Conservation (phyloP, 371 early-diverging fungal species). For the Zopfochytrium polystomum region DNA sequence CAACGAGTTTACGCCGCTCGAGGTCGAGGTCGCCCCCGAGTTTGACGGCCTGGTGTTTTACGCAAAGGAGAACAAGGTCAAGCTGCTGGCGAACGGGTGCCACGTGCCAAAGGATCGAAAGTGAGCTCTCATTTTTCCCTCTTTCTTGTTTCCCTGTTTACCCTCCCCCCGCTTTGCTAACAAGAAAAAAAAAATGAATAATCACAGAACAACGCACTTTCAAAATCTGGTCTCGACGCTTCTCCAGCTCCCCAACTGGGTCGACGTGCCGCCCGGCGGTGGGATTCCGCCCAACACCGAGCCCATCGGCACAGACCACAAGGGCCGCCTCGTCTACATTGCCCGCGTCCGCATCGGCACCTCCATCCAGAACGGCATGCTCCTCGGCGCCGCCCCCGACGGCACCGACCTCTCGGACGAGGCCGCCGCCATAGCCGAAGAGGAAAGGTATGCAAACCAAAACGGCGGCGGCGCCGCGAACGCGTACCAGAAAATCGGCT, state of each 20-base stretch:
- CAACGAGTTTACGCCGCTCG: slow-evolving; percentile 27
- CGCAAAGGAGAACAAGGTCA: slow-evolving; percentile 8
- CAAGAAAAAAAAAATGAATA: too few species aligned
- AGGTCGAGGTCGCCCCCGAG: slow-evolving; percentile 9
- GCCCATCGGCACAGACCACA: background rate
- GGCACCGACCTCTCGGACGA: too few species aligned
- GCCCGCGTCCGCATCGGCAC: background rate
- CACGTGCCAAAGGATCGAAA: background rate
- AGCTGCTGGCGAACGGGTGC: slow-evolving; percentile 4
- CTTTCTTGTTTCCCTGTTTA: background rate
- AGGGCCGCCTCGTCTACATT: background rate
- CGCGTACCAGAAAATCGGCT: too few species aligned
- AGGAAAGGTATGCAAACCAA: too few species aligned
- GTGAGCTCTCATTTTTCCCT: background rate
- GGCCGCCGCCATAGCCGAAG: too few species aligned
- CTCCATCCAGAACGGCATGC: too few species aligned
- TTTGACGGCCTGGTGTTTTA: slow-evolving; percentile 11
- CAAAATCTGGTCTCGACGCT: slow-evolving; percentile 4
- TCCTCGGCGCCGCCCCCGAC: too few species aligned
- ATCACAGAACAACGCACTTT: background rate
- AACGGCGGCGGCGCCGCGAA: too few species aligned
- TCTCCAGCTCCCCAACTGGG: background rate
- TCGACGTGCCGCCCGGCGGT: background rate
- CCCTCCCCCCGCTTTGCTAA: background rate
- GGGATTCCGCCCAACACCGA: slow-evolving; percentile 7